phyloP scores from a whole-genome alignment of 169 alveolate genomes.

The Eimeria praecox region DNA sequence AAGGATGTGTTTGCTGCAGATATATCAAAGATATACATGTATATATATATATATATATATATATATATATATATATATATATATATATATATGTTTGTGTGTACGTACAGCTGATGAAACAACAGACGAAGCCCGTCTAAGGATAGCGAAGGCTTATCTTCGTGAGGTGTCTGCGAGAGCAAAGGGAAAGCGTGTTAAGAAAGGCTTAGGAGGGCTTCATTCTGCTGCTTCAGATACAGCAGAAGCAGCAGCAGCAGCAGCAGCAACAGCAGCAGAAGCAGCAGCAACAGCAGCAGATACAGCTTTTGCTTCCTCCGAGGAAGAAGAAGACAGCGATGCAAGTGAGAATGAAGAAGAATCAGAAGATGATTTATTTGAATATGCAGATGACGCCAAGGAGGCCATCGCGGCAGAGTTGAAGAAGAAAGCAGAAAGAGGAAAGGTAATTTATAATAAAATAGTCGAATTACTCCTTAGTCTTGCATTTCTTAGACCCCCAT shows the following conservation, averaged over 20 bases:
- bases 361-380: slow-evolving; percentile 8
- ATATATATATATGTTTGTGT: neutral
- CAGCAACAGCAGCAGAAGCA: slow-evolving; percentile 24
- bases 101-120: neutral
- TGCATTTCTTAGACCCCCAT: too few species aligned
- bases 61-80: neutral
- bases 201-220: neutral
- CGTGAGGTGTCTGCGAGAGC: slow-evolving; percentile 42
- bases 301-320: slow-evolving; percentile 25
- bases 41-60: neutral
- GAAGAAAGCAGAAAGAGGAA: neutral
- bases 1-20: too few species aligned
- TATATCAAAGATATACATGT: neutral
- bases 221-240: neutral
- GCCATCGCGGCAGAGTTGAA: slow-evolving; percentile 9
- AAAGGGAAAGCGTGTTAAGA: neutral
- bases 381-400: neutral
- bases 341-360: slow-evolving; percentile 5
- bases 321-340: slow-evolving; percentile 5
- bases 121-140: slow-evolving; percentile 71
- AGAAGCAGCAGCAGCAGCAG: neutral
- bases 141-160: slow-evolving; percentile 55
- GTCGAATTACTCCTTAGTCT: too few species aligned
- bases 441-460: neutral
- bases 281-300: slow-evolving; percentile 31